A percentile compares a stretch with the other conserved stretches of the same genome.
Conservation (phyloP, 148 eudicot genomes). For the Spergularia bocconei region DNA sequence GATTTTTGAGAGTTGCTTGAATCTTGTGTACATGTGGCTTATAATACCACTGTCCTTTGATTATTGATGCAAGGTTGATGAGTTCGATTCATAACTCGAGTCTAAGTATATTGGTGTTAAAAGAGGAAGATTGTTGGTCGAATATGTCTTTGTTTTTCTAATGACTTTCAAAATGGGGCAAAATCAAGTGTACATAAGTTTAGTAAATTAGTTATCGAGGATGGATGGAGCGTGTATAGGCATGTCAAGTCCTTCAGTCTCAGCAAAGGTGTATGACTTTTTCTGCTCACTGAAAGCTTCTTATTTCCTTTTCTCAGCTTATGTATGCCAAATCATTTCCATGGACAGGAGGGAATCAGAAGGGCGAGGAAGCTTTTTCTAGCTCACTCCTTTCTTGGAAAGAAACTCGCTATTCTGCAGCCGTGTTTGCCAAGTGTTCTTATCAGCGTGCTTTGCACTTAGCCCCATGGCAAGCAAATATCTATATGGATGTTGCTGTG, state of each 20-base stretch:
- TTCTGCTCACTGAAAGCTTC: constrained; percentile 15
- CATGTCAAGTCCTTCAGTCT: constrained; percentile 4
- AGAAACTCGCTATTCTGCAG: constrained; percentile 55
- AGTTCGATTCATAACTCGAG: background rate
- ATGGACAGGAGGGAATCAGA: constrained; percentile 55
- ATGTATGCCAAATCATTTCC: constrained; percentile 84
- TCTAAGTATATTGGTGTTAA: background rate
- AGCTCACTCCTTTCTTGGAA: constrained; percentile 66
- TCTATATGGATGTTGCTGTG: constrained; percentile 77
- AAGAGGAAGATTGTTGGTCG: background rate
- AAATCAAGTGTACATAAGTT: background rate
- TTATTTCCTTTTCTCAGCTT: constrained; percentile 50
- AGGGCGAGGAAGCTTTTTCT: constrained; percentile 49
- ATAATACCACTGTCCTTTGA: background rate
- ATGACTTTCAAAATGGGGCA: background rate
- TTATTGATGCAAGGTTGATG: background rate
- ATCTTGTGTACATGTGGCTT: background rate
- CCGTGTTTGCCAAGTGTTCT: constrained; percentile 56
- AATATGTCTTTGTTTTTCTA: background rate
- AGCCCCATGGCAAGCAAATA: constrained; percentile 90
- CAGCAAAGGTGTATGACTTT: background rate
- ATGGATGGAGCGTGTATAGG: background rate
- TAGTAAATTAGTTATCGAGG: too few species aligned
- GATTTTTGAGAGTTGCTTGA: background rate
- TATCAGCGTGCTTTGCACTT: constrained; percentile 95